Percentiles rank a stretch among this genome's conserved stretches.
These are phyloP conservation scores for Triticum urartu DNA, from an alignment of 176 grass and related monocot species.

Conservation along the genomic window DNA sequence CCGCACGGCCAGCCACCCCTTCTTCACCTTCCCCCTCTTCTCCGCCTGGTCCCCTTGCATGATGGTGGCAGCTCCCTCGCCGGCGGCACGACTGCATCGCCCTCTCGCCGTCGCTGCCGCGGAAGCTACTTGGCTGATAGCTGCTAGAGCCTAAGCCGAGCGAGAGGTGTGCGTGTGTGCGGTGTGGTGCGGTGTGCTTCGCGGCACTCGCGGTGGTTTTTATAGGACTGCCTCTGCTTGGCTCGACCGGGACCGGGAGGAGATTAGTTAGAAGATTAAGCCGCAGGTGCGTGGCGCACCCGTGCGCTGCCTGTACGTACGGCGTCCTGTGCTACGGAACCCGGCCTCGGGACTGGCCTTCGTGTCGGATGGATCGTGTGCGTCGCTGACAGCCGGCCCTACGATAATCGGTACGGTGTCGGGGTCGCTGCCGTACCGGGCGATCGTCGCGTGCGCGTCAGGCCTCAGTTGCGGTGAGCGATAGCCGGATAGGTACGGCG, in stretches of 20 bases:
- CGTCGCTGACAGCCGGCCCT: background rate
- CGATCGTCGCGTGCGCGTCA: background rate
- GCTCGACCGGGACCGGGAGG: too few relatives aligned
- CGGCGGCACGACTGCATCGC: background rate
- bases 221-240: too few relatives aligned
- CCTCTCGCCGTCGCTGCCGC: conserved; percentile 20
- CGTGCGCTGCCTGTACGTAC: conserved; percentile 15
- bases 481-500: background rate
- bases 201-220: conserved; percentile 4
- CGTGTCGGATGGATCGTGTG: too few relatives aligned
- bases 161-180: too few relatives aligned
- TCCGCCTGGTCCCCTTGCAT: conserved; percentile 53
- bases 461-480: background rate
- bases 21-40: conserved; percentile 87
- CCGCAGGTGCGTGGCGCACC: too few relatives aligned
- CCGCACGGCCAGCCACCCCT: conserved; percentile 75
- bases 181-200: background rate
- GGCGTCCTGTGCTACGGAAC: conserved; percentile 47
- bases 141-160: too few relatives aligned
- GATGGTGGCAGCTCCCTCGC: background rate
- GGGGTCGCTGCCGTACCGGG: background rate
- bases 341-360: too few relatives aligned
- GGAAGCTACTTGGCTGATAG: too few relatives aligned
- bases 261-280: too few relatives aligned
- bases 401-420: background rate